Conservation (phyloP, 352 stramenopile genomes). For the Aphanomyces astaci region DNA sequence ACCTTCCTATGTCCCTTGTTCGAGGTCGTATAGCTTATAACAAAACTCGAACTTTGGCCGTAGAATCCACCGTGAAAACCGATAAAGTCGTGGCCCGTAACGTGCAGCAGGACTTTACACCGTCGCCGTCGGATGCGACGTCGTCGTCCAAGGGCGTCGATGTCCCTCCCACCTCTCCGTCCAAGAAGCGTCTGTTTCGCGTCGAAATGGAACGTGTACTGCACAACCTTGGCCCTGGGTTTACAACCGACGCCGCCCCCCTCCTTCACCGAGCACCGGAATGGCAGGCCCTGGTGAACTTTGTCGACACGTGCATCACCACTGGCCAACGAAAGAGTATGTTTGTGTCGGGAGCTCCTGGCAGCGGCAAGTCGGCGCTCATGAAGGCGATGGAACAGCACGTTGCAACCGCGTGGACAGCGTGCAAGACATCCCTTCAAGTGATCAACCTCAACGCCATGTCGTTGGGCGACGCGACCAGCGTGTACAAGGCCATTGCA, state of each 20-base stretch:
- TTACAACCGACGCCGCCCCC: conserved; percentile 28
- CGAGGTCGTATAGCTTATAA: no score
- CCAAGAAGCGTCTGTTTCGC: not conserved
- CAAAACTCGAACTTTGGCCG: no score
- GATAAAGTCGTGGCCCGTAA: conserved; percentile 7
- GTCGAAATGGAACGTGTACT: conserved; percentile 24
- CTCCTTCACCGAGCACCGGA: conserved; percentile 61
- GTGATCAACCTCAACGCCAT: conserved; percentile 69
- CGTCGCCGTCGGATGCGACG: not conserved
- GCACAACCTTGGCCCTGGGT: conserved; percentile 40
- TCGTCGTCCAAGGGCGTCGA: not conserved
- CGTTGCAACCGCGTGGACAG: conserved; percentile 44
- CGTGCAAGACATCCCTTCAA: conserved; percentile 32
- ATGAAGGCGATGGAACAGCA: conserved; percentile 44
- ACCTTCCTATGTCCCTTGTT: not conserved
- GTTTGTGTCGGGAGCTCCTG: conserved; percentile 71
- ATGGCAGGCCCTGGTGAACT: conserved; percentile 38
- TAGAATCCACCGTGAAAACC: not conserved
- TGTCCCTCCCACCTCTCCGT: no score
- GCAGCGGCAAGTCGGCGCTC: conserved; percentile 70
- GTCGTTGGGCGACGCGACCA: conserved; percentile 39
- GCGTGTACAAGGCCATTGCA: conserved; percentile 52
- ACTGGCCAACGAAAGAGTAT: conserved; percentile 46
- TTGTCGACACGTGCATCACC: conserved; percentile 52
- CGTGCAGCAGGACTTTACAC: conserved; percentile 1